Base-by-base conservation (phyloP, 306 rosid species). In the Canavalia gladiata region DNA sequence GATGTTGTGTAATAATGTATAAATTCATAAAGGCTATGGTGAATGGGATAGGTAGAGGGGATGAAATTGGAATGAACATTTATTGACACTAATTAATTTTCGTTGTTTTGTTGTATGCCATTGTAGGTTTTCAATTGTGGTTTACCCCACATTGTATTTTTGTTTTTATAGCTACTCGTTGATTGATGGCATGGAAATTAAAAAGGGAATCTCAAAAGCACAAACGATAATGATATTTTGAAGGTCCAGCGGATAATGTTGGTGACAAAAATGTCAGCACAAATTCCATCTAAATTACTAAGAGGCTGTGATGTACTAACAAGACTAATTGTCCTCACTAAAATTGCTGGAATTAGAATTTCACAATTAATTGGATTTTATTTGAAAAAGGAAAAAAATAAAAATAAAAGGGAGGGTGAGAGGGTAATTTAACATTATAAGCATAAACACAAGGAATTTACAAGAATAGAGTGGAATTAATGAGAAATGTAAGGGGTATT, bases 401-500 rank as follows among this genome's bases (percentile, higher is more conserved):
- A 33, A 13, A 30, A 31, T 25, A 28, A 2, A 49, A 3, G 13
- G 0, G 39, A 55, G 78, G 63, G 71, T 25, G 8, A 1, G 3
- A 49, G 12, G 8, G 81, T 65, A 10, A 74, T 74, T 68, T 75
- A 5, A 35, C 7, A 41, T 1, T 1, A 2, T 0, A 2, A 59
- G 13, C 49, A 70, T 58, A 58, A 66, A 12, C 42, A 2, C 25
- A 18, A 18, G 25, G 25, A 18, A 18, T 18, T 9, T 43, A 46
- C 37, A 49, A 12, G 11, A 70, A 51, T 0, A n/a, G 60, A n/a
- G 56, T 75, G 87, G 29, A 79, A 89, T 69, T 18, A 87, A 65
- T n/a, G 73, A 52, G 67, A 37, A 74, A 18, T 4, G 3, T 2
- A 5, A 74, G 74, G 90, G 90, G 77, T 34, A 89, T 12, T 65